A percentile compares a stretch with the other conserved stretches of the same genome.
Evolutionary conservation across 805 yeast species (phyloP).

Genomic region (Brettanomyces bruxellensis): DNA sequence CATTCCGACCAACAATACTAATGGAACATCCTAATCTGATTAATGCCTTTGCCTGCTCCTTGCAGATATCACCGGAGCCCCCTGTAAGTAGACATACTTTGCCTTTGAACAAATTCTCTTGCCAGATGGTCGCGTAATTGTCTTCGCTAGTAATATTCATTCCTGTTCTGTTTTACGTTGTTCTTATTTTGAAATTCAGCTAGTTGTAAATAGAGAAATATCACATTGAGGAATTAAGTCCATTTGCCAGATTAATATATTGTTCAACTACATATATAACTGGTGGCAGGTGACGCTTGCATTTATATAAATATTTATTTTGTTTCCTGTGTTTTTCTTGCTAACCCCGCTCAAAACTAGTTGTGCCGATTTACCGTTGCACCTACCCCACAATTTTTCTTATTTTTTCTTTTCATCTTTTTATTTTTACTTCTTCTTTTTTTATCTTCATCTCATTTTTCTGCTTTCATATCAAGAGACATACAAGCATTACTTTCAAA

Average conservation of each 20-base stretch:
- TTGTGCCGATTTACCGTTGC: background rate
- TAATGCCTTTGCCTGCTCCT: constrained; percentile 82
- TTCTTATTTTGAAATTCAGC: too few relatives aligned
- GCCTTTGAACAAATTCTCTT: constrained; percentile 63
- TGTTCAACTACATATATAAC: too few relatives aligned
- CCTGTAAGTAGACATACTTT: constrained; percentile 91
- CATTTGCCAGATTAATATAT: too few relatives aligned
- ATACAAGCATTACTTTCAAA: too few relatives aligned
- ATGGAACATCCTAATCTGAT: constrained; percentile 81
- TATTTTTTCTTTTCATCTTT: too few relatives aligned
- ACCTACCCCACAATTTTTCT: background rate
- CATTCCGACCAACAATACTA: constrained; percentile 74
- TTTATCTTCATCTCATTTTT: too few relatives aligned
- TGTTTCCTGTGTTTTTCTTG: background rate
- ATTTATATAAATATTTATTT: background rate
- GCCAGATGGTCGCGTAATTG: constrained; percentile 22
- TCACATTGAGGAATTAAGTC: too few relatives aligned
- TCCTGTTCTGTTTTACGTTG: too few relatives aligned
- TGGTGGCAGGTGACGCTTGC: too few relatives aligned
- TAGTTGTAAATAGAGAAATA: too few relatives aligned
- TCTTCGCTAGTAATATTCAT: background rate
- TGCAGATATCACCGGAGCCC: constrained; percentile 93
- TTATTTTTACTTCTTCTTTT: too few relatives aligned
- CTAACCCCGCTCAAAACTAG: background rate
- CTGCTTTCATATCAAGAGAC: too few relatives aligned